phyloP scores from a whole-genome alignment of 2,329 filamentous ascomycete genomes.

The Lecanicillium sp. region DNA sequence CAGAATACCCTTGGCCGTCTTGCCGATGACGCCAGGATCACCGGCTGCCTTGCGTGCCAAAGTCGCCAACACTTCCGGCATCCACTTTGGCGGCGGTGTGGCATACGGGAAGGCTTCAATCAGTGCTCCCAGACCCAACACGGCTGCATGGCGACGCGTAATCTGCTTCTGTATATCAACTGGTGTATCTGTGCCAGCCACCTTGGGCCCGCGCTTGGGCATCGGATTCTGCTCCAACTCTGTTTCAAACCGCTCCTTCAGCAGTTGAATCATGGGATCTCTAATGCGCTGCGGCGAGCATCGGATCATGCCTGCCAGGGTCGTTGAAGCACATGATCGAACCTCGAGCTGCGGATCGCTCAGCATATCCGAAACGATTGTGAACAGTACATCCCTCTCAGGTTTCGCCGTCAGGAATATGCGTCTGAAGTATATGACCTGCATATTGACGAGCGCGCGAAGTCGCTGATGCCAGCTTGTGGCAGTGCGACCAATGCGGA shows the following conservation, averaged over 20 bases:
- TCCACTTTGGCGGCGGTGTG: constrained; percentile 85
- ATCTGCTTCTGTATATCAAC: constrained; percentile 69
- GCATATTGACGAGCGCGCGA: constrained; percentile 93
- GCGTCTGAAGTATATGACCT: constrained; percentile 95
- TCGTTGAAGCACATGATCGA: constrained; percentile 83
- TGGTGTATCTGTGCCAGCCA: constrained; percentile 59
- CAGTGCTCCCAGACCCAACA: constrained; percentile 81
- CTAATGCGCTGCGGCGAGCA: constrained; percentile 82
- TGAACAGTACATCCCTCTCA: constrained; percentile 76
- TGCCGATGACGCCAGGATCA: constrained; percentile 87
- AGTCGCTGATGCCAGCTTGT: constrained; percentile 93
- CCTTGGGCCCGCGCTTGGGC: constrained; percentile 60
- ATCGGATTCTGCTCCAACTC: constrained; percentile 79
- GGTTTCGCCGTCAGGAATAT: constrained; percentile 74
- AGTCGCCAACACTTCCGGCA: constrained; percentile 84
- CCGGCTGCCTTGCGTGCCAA: constrained; percentile 78
- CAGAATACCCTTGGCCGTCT: constrained; percentile 87
- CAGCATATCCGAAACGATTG: constrained; percentile 93
- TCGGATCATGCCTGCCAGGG: constrained; percentile 93
- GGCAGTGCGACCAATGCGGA: constrained; percentile 78
- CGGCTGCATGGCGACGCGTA: constrained; percentile 78
- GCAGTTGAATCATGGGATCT: constrained; percentile 63
- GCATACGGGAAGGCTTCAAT: constrained; percentile 96
- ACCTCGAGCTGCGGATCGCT: constrained; percentile 89
- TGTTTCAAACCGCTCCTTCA: constrained; percentile 73